These are phyloP conservation scores for Luffa aegyptiaca DNA, from an alignment of 306 rosid genomes.

Conservation along the genomic window DNA sequence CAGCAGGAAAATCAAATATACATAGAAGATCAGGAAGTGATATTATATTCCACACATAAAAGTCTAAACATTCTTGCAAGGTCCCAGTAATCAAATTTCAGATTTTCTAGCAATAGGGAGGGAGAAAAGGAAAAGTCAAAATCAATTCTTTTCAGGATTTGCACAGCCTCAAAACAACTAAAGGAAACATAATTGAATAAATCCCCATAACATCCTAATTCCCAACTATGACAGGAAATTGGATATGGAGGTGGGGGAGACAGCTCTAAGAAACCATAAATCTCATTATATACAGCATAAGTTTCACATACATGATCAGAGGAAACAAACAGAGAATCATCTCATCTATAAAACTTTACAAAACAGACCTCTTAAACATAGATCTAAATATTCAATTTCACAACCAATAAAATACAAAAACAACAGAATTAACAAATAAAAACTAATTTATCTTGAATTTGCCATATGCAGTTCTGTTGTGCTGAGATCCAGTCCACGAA, in stretches of 20 bases:
- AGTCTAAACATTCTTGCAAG: neutral
- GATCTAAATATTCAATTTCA: neutral
- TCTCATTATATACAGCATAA: neutral
- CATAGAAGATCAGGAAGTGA: neutral
- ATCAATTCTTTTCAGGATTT: neutral
- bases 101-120: neutral
- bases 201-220: neutral
- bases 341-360: neutral
- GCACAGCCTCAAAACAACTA: neutral
- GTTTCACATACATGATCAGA: neutral
- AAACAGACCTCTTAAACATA: neutral
- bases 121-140: neutral
- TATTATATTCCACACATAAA: neutral
- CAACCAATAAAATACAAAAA: neutral
- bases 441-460: neutral
- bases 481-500: neutral
- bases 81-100: neutral
- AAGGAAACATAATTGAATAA: neutral
- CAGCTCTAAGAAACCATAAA: neutral
- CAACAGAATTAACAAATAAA: neutral
- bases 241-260: neutral
- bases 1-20: neutral
- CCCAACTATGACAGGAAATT: neutral
- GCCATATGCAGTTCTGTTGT: neutral
- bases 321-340: neutral